These are phyloP conservation scores for Trypanosomatidae sp. DNA, from an alignment of 208 protist species.

Conservation along the genomic window DNA sequence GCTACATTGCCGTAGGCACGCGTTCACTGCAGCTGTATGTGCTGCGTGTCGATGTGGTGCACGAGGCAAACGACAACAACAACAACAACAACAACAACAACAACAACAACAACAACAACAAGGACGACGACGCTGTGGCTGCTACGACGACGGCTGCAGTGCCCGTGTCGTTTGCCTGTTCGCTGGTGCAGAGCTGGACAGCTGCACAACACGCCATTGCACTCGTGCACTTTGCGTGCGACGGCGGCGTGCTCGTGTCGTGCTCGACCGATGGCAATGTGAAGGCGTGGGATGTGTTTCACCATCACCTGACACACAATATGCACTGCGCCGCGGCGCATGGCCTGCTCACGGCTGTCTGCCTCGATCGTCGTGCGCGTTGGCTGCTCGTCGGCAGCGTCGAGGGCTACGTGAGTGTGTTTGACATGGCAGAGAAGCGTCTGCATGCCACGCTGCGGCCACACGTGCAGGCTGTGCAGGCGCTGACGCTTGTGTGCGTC, in stretches of 20 bases:
- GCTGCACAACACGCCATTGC: constrained; percentile 83
- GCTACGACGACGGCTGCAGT: neutral
- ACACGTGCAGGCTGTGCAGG: constrained; percentile 77
- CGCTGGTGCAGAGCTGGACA: constrained; percentile 54
- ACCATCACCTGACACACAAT: constrained; percentile 87
- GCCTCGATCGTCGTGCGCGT: constrained; percentile 37
- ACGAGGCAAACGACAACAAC: constrained; percentile 3
- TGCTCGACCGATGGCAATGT: constrained; percentile 74
- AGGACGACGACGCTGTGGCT: constrained; percentile 4
- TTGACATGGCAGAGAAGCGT: constrained; percentile 65
- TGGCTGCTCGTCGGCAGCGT: constrained; percentile 66
- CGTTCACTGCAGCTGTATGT: constrained; percentile 72
- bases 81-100: neutral
- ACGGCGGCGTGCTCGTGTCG: constrained; percentile 54
- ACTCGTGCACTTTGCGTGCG: constrained; percentile 51
- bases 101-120: neutral
- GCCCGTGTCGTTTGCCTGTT: constrained; percentile 13
- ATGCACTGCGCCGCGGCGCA: constrained; percentile 27
- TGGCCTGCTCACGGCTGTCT: constrained; percentile 48
- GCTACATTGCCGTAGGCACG: constrained; percentile 75
- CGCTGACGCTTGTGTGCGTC: constrained; percentile 30
- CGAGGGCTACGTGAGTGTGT: constrained; percentile 71
- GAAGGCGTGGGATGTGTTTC: constrained; percentile 83
- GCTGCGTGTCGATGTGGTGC: constrained; percentile 28
- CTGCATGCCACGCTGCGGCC: constrained; percentile 28